Conservation (phyloP, 176 grass and related monocot species). For the Olyra latifolia region DNA sequence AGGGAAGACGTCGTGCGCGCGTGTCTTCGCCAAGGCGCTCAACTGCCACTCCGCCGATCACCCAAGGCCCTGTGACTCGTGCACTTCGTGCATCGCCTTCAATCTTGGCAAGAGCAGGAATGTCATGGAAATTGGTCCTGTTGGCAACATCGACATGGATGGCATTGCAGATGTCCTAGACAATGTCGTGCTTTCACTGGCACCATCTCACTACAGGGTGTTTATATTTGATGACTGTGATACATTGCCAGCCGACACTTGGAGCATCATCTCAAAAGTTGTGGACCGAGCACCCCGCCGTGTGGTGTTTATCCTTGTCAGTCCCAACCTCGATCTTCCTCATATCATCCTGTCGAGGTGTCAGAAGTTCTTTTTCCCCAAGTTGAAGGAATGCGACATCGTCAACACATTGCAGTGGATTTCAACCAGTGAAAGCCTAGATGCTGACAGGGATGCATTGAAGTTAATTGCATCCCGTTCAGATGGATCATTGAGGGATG, state of each 20-base stretch:
- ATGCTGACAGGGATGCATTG: conserved; percentile 87
- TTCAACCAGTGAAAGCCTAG: conserved; percentile 73
- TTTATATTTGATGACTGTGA: conserved; percentile 89
- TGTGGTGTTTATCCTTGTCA: conserved; percentile 79
- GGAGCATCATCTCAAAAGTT: conserved; percentile 73
- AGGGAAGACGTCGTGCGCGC: conserved; percentile 81
- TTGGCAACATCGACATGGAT: conserved; percentile 76
- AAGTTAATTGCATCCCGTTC: conserved; percentile 74
- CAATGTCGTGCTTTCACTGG: conserved; percentile 53
- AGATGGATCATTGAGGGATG: conserved; percentile 91
- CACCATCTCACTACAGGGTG: conserved; percentile 68
- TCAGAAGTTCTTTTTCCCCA: conserved; percentile 96
- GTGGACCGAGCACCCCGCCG: conserved; percentile 65
- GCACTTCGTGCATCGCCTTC: conserved; percentile 67
- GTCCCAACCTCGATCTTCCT: conserved; percentile 76
- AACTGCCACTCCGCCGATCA: conserved; percentile 68
- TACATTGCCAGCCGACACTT: conserved; percentile 58
- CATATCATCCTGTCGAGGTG: conserved; percentile 82
- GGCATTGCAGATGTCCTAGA: conserved; percentile 63
- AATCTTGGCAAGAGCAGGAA: conserved; percentile 74
- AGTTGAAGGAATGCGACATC: conserved; percentile 85
- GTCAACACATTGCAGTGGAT: conserved; percentile 66
- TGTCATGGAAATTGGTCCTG: conserved; percentile 72
- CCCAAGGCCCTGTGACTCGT: conserved; percentile 66
- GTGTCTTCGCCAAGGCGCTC: conserved; percentile 81